Conservation (phyloP, 495 filamentous ascomycete genomes). For the Trichoderma virens region DNA sequence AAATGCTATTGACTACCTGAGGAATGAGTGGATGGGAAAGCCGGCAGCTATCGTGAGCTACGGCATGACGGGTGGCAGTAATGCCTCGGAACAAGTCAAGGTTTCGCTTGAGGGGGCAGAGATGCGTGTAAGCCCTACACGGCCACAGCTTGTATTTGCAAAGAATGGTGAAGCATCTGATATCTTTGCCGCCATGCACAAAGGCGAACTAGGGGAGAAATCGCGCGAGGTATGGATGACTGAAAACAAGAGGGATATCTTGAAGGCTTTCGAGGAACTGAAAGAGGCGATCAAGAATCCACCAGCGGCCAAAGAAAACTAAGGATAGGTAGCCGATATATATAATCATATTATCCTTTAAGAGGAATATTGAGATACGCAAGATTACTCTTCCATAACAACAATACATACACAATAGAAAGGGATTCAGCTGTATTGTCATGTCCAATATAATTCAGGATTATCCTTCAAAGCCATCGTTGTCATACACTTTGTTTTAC, state of each 20-base stretch:
- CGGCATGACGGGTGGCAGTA: constrained; percentile 42
- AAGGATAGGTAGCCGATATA: background rate
- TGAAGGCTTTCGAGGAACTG: constrained; percentile 26
- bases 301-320: background rate
- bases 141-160: constrained; percentile 24
- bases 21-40: constrained; percentile 53
- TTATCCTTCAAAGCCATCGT: no score
- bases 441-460: no score
- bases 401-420: no score
- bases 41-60: constrained; percentile 49
- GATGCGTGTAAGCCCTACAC: constrained; percentile 24
- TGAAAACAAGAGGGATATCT: constrained; percentile 16
- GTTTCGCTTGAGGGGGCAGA: constrained; percentile 22
- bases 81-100: constrained; percentile 32
- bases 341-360: no score
- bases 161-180: constrained; percentile 17
- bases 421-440: no score
- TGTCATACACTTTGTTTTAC: no score
- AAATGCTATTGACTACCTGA: constrained; percentile 56
- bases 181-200: constrained; percentile 17
- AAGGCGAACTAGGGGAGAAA: constrained; percentile 22
- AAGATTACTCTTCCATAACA: no score
- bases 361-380: no score
- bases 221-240: constrained; percentile 20
- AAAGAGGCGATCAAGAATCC: background rate